A percentile compares a stretch with the other conserved stretches of the same genome.
These are phyloP conservation scores for Paxillus involutus DNA, from an alignment of 768 basidiomycete genomes.

Conservation along the genomic window DNA sequence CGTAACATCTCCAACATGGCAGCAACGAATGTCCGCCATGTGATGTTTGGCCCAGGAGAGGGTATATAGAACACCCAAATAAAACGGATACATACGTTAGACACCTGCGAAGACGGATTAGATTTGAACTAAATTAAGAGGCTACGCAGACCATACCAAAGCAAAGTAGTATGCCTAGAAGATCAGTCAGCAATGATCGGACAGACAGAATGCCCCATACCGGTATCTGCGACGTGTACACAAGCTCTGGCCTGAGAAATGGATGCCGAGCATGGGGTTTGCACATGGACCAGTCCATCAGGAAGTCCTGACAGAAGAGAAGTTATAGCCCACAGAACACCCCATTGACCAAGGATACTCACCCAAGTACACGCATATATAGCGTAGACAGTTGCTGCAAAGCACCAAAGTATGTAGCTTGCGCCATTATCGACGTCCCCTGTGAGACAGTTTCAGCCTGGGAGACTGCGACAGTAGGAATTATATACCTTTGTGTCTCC, in stretches of 20 bases:
- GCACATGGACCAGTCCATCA: conserved; percentile 92
- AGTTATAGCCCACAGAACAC: background rate
- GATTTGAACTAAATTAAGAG: background rate
- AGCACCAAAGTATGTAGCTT: conserved; percentile 66
- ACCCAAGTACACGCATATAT: conserved; percentile 82
- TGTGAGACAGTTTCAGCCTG: background rate
- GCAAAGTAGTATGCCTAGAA: conserved; percentile 75
- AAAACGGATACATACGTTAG: conserved; percentile 77
- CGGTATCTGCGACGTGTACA: conserved; percentile 63
- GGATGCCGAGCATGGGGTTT: conserved; percentile 52
- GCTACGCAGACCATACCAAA: conserved; percentile 46
- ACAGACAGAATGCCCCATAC: conserved; percentile 32
- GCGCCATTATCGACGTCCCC: conserved; percentile 39
- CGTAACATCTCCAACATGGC: conserved; percentile 76
- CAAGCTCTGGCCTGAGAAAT: conserved; percentile 70
- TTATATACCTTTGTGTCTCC: conserved; percentile 65
- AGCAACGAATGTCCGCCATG: conserved; percentile 63
- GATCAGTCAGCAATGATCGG: background rate
- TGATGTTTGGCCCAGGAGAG: conserved; percentile 41
- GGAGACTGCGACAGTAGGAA: background rate
- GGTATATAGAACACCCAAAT: conserved; percentile 82
- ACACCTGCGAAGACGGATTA: conserved; percentile 42
- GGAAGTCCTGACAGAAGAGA: conserved; percentile 57
- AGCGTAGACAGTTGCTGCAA: conserved; percentile 63
- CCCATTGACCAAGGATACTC: conserved; percentile 18